A percentile compares a stretch with the other conserved stretches of the same genome.
Conservation (phyloP, 139 green algal genomes). For the Microglena sp. region DNA sequence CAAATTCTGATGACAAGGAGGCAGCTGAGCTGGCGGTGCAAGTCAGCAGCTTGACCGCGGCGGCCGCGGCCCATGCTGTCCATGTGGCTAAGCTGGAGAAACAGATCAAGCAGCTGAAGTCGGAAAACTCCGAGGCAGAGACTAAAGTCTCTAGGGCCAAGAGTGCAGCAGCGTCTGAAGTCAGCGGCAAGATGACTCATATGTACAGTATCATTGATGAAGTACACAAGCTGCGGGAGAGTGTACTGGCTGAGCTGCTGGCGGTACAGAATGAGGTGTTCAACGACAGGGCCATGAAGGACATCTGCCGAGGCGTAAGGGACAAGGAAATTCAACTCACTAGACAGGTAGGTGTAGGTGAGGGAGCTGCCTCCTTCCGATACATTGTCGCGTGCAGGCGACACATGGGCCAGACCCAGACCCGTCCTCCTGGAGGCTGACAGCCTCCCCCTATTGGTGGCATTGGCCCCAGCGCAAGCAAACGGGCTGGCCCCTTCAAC, state of each 20-base stretch:
- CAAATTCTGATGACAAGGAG: background rate
- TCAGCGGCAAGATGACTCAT: background rate
- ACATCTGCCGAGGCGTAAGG: conserved; percentile 27
- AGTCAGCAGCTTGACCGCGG: background rate
- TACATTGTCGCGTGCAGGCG: too few species aligned
- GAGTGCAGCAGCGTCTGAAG: background rate
- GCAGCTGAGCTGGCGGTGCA: background rate
- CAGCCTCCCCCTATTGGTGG: too few species aligned
- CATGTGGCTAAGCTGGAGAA: background rate
- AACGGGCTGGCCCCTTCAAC: background rate
- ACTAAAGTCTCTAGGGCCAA: conserved; percentile 9
- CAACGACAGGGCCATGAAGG: conserved; percentile 21
- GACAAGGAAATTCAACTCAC: conserved; percentile 24
- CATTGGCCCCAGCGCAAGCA: background rate
- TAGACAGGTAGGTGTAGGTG: conserved; percentile 5
- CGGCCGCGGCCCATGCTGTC: background rate
- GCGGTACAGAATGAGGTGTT: conserved; percentile 25
- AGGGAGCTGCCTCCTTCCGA: background rate
- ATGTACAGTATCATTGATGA: background rate
- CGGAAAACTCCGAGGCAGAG: conserved; percentile 21
- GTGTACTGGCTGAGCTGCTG: conserved; percentile 10
- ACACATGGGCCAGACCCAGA: too few species aligned
- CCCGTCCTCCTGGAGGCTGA: too few species aligned
- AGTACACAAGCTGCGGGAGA: conserved; percentile 1
- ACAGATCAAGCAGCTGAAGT: background rate